Evolutionary conservation across 2,329 filamentous ascomycete genomes (phyloP).

Genomic region (Aspergillus sp.): DNA sequence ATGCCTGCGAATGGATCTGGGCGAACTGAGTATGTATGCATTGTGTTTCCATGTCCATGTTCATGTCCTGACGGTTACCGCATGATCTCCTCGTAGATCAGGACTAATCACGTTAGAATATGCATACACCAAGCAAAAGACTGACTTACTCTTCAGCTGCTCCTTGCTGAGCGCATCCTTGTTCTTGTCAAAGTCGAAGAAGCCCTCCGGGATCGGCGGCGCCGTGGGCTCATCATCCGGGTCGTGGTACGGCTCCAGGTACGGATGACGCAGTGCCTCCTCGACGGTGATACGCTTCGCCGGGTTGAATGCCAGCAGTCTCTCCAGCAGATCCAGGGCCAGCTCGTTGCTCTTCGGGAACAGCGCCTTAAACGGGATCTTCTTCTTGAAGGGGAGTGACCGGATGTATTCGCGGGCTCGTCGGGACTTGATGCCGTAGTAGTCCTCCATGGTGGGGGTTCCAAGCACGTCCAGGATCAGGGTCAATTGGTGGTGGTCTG

Average conservation of each 20-base stretch:
- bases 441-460: conserved; percentile 99
- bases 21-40: not conserved
- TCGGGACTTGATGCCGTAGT: conserved; percentile 99
- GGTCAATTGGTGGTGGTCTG: conserved; percentile 96
- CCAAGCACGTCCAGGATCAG: conserved; percentile 96
- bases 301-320: conserved; percentile 94
- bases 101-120: conserved; percentile 44
- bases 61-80: conserved; percentile 44
- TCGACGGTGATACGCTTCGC: conserved; percentile 98
- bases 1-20: not conserved
- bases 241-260: conserved; percentile 97
- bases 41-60: not conserved
- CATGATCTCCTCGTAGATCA: conserved; percentile 98
- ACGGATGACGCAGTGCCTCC: conserved; percentile 94
- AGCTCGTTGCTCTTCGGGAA: conserved; percentile 99
- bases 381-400: conserved; percentile 98
- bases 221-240: conserved; percentile 97
- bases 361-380: conserved; percentile 94
- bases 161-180: conserved; percentile 99
- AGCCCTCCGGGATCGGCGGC: conserved; percentile 94
- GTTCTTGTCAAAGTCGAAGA: conserved; percentile 99
- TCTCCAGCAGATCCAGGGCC: conserved; percentile 90
- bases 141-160: conserved; percentile 75
- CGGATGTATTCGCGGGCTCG: conserved; percentile 97
- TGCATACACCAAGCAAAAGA: not conserved